A percentile compares a stretch with the other conserved stretches of the same genome.
These are phyloP conservation scores for Logfia minima DNA, from an alignment of 129 eudicot genomes.

Conservation along the genomic window DNA sequence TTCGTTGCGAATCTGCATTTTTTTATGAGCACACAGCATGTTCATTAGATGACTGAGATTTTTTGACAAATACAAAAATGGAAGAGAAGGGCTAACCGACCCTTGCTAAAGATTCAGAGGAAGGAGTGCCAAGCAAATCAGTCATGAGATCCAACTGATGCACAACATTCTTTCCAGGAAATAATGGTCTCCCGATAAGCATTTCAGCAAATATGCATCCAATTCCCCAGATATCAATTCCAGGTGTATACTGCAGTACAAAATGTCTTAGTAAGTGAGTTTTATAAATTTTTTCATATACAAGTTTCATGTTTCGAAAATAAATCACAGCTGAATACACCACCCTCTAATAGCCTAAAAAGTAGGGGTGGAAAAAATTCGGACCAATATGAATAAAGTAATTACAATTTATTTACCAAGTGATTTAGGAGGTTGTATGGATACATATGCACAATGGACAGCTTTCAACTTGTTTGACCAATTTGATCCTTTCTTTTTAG, in stretches of 20 bases:
- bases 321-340: background rate
- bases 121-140: constrained; percentile 90
- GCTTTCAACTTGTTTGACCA: background rate
- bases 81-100: constrained; percentile 30
- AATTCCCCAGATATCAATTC: constrained; percentile 90
- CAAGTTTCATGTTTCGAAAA: background rate
- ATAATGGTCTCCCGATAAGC: constrained; percentile 79
- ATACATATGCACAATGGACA: background rate
- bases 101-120: constrained; percentile 71
- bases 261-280: constrained; percentile 25
- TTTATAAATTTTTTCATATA: background rate
- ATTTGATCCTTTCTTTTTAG: background rate
- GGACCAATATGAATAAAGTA: background rate
- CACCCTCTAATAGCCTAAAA: background rate
- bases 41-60: background rate
- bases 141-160: constrained; percentile 85
- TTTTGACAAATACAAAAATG: background rate
- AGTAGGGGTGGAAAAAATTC: background rate
- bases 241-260: constrained; percentile 82
- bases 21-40: background rate
- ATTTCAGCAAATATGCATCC: constrained; percentile 98
- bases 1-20: constrained; percentile 80
- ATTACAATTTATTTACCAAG: background rate
- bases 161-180: constrained; percentile 94
- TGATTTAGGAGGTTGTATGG: background rate